Evolutionary conservation across 495 filamentous ascomycete species (phyloP).

Genomic region (Penicillium salamii): DNA sequence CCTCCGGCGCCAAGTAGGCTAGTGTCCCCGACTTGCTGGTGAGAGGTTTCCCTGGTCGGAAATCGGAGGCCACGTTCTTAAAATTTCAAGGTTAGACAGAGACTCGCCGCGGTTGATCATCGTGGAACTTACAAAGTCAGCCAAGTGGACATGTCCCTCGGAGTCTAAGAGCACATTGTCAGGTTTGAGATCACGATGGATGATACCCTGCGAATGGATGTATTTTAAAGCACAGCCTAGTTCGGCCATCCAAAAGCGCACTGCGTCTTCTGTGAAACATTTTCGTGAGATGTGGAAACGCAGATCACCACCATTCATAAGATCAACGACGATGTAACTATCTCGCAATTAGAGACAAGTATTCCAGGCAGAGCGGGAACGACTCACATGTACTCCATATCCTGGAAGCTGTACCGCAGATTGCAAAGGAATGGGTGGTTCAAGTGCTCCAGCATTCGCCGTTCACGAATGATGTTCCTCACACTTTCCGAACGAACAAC

Average conservation of each 20-base stretch:
- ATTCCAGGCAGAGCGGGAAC: neutral
- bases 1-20: constrained; percentile 94
- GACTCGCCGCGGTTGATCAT: neutral
- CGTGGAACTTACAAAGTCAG: constrained; percentile 78
- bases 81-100: neutral
- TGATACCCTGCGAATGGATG: constrained; percentile 87
- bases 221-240: constrained; percentile 89
- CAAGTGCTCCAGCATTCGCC: constrained; percentile 94
- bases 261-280: constrained; percentile 95
- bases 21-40: constrained; percentile 96
- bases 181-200: constrained; percentile 95
- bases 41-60: constrained; percentile 73
- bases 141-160: constrained; percentile 94
- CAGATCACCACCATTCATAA: constrained; percentile 97
- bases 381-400: constrained; percentile 95
- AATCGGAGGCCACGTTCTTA: constrained; percentile 97
- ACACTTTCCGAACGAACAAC: constrained; percentile 97
- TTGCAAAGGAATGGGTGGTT: constrained; percentile 99
- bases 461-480: constrained; percentile 94
- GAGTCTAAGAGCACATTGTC: constrained; percentile 94
- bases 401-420: constrained; percentile 97
- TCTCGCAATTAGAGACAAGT: constrained; percentile 18
- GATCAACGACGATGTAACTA: constrained; percentile 95
- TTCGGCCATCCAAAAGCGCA: constrained; percentile 95
- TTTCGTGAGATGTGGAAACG: constrained; percentile 98